phyloP scores from a whole-genome alignment of 139 green algal genomes.

The Tetradesmus lagerheimii region DNA sequence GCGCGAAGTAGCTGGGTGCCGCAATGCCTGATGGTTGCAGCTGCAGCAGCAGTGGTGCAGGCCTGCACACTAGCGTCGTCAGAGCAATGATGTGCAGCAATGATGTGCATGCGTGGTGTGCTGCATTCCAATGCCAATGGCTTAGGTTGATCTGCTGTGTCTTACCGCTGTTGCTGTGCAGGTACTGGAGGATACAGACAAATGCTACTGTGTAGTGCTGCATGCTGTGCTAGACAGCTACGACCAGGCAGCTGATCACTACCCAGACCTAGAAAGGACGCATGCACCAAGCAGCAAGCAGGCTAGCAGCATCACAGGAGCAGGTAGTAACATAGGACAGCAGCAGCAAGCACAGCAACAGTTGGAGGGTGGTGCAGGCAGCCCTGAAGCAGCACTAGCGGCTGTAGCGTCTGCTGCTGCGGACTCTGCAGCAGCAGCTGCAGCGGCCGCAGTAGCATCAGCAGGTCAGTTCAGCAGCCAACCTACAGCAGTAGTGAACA shows the following conservation, averaged over 20 bases:
- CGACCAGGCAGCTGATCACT: neutral
- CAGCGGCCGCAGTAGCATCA: neutral
- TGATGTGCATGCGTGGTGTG: too few species aligned
- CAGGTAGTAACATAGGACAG: neutral
- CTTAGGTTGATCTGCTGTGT: neutral
- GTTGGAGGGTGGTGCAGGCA: neutral
- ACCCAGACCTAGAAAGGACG: slow-evolving; percentile 8
- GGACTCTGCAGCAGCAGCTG: neutral
- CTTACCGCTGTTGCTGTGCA: neutral
- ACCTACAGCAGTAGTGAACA: neutral
- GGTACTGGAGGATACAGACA: slow-evolving; percentile 58
- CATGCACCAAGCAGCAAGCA: neutral
- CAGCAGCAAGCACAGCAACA: slow-evolving; percentile 12
- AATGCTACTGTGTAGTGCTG: slow-evolving; percentile 78
- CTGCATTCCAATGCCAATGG: too few species aligned
- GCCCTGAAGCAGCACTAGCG: neutral
- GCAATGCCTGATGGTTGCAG: neutral
- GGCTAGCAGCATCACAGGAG: slow-evolving; percentile 1
- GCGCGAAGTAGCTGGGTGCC: too few species aligned
- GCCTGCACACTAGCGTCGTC: too few species aligned
- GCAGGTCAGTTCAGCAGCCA: neutral
- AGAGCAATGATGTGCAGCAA: too few species aligned
- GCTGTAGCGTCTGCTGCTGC: slow-evolving; percentile 3
- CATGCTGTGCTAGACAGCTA: slow-evolving; percentile 54
- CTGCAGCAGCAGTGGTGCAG: too few species aligned